Conservation (phyloP, 257 asterid species). For the Solanum medicagineum region DNA sequence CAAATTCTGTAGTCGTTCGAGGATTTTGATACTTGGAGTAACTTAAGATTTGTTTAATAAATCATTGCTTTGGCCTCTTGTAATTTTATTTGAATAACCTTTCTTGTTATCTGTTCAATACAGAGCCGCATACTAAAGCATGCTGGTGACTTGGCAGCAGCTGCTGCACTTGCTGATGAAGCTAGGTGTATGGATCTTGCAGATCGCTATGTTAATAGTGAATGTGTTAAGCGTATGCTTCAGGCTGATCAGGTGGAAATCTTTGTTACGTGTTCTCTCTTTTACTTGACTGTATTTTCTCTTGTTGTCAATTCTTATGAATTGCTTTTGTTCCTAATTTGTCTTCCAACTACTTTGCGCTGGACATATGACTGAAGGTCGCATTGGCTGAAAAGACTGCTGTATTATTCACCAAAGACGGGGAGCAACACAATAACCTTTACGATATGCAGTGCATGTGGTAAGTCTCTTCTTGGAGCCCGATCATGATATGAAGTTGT, state of each 20-base stretch:
- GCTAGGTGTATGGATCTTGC: slow-evolving; percentile 99
- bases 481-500: not conserved
- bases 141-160: slow-evolving; percentile 84
- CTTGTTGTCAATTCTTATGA: not conserved
- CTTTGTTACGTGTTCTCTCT: not conserved
- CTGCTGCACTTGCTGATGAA: slow-evolving; percentile 96
- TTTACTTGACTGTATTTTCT: not conserved
- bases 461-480: slow-evolving; percentile 20
- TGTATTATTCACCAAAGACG: slow-evolving; percentile 86
- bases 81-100: not conserved
- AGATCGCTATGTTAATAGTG: slow-evolving; percentile 93
- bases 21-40: not conserved
- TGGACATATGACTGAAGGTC: slow-evolving; percentile 40
- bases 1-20: not conserved
- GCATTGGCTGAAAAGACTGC: slow-evolving; percentile 92
- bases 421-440: slow-evolving; percentile 94
- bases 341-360: not conserved
- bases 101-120: slow-evolving; percentile 8
- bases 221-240: slow-evolving; percentile 96
- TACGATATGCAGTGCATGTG: slow-evolving; percentile 99
- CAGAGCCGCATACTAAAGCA: slow-evolving; percentile 97
- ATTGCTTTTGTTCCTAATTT: not conserved
- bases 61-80: not conserved
- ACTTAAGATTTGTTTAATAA: not conserved
- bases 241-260: slow-evolving; percentile 89